Percentiles rank a stretch among this genome's conserved stretches.
Conservation (phyloP, 2,329 filamentous ascomycete genomes). For the Passalora sequoiae region DNA sequence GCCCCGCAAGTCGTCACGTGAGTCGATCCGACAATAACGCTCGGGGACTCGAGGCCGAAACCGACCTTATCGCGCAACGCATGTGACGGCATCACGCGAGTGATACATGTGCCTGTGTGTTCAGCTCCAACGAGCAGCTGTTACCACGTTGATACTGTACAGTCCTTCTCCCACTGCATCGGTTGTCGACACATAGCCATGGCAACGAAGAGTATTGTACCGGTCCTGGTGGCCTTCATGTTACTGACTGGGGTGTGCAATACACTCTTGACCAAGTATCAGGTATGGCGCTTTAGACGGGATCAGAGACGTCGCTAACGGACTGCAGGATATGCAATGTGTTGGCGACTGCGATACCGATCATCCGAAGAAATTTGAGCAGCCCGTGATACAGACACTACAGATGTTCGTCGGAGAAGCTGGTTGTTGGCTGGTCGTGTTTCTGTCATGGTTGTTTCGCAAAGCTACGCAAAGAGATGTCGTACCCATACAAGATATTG, state of each 20-base stretch:
- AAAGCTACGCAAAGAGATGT: constrained; percentile 9
- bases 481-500: constrained; percentile 22
- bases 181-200: constrained; percentile 35
- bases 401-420: constrained; percentile 98
- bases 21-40: no score
- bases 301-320: no score
- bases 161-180: no score
- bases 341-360: constrained; percentile 77
- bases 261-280: constrained; percentile 92
- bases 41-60: no score
- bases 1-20: no score
- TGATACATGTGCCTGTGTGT: not conserved
- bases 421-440: constrained; percentile 90
- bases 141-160: no score
- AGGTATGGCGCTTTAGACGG: constrained; percentile 65
- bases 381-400: constrained; percentile 89
- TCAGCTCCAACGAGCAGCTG: not conserved
- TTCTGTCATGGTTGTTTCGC: constrained; percentile 62
- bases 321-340: constrained; percentile 88
- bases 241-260: constrained; percentile 93
- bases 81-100: constrained; percentile 13
- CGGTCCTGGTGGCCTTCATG: constrained; percentile 92
- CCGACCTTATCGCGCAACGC: constrained; percentile 4
- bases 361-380: constrained; percentile 73
- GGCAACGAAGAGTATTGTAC: constrained; percentile 63